Base-by-base conservation (phyloP, 2,329 filamentous ascomycete genomes). In the Nothophaeocryptopus gaeumannii region DNA sequence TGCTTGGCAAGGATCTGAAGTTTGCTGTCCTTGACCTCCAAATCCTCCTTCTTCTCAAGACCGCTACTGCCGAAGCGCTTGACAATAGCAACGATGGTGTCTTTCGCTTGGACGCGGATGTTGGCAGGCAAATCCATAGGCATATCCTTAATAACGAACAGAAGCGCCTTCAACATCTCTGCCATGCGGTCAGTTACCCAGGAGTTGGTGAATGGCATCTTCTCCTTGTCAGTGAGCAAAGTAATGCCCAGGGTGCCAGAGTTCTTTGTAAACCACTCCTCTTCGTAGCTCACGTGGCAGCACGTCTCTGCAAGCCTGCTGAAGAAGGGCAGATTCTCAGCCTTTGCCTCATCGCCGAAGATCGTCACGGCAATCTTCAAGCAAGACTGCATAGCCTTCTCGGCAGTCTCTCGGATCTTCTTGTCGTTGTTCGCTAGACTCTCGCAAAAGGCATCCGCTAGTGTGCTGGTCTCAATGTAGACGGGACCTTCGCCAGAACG, bases 91-190 rank as follows among this genome's bases (percentile, higher is more conserved):
- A 65, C 44, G 15, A 99, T 76, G 0, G 92, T 95, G 14, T 84
- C 80, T 69, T 95, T 88, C 0, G 93, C 91, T 52, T 89, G 84
- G 31, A 85, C 78, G 32, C 93, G 81, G 2, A 93, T 96, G 64
- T 86, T 91, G 49, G 95, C 90, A 1, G 95, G 92, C 1, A 99
- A 78, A 67, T 99, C 93, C 47, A 88, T 82, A 0, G 95, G 93
- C 80, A 96, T 96, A 66, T 99, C 93, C 72, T 99, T 99, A 74
- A 99, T 89, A 57, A 99, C 91, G 70, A 95, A 96, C 72, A 96
- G 85, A 47, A 99, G 76, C n/a, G 91, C 89, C 44, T 89, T 84
- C 51, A 93, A 85, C 60, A 96, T 91, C 51, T 97, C 90, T 45
- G 86, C 81, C 65, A 96, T 90, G 60, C 89, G 87, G 10, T 85